Conservation (phyloP, 805 yeast species). For the Candida ficus region DNA sequence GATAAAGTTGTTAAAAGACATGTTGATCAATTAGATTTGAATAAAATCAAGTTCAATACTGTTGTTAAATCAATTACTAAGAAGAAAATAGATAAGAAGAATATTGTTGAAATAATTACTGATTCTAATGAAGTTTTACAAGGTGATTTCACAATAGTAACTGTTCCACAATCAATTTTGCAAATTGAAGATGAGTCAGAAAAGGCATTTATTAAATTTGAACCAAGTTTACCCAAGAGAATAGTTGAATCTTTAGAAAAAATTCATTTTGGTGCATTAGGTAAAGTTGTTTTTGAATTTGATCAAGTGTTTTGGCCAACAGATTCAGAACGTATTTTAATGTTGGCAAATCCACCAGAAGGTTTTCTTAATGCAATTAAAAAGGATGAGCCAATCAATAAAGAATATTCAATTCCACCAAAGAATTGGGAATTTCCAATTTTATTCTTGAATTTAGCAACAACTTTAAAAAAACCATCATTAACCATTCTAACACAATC, state of each 20-base stretch:
- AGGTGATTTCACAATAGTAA: constrained; percentile 59
- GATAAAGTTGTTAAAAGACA: constrained; percentile 45
- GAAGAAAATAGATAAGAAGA: constrained; percentile 17
- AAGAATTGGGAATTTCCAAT: constrained; percentile 56
- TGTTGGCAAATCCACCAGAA: constrained; percentile 35
- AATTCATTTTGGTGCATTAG: constrained; percentile 62
- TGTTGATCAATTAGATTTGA: constrained; percentile 32
- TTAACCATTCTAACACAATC: constrained; percentile 67
- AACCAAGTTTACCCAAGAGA: constrained; percentile 46
- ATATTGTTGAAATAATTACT: constrained; percentile 19
- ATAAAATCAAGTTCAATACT: constrained; percentile 34
- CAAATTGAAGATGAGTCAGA: constrained; percentile 30
- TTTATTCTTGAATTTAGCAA: constrained; percentile 53
- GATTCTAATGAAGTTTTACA: constrained; percentile 28
- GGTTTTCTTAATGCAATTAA: constrained; percentile 14
- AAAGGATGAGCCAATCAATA: background rate
- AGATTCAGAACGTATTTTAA: constrained; percentile 44
- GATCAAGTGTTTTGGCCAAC: constrained; percentile 54
- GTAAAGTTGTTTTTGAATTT: constrained; percentile 71
- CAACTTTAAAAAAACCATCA: constrained; percentile 43
- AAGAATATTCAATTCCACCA: constrained; percentile 22
- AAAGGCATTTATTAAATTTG: constrained; percentile 48
- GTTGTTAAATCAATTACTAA: constrained; percentile 39
- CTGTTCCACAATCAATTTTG: constrained; percentile 74
- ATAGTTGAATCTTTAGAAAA: constrained; percentile 39